A percentile compares a stretch with the other conserved stretches of the same genome.
Evolutionary conservation across 495 filamentous ascomycete species (phyloP).

Genomic region (Penicillium soppii): DNA sequence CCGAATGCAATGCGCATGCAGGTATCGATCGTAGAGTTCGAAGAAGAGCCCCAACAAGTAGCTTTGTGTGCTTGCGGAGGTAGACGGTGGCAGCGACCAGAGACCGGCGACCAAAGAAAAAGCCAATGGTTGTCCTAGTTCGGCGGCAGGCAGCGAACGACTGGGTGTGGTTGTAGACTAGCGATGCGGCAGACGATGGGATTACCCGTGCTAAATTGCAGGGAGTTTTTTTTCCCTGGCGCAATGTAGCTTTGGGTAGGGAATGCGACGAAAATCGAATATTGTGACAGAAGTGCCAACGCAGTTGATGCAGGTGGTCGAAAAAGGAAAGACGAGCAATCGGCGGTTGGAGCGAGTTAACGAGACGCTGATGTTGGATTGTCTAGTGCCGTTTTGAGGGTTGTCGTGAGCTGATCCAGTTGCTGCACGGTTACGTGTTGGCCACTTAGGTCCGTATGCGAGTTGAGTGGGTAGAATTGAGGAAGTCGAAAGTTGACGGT

Average conservation of each 20-base stretch:
- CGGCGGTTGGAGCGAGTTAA: conserved; percentile 34
- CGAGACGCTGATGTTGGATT: conserved; percentile 31
- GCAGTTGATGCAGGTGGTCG: conserved; percentile 44
- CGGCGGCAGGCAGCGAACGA: conserved; percentile 11
- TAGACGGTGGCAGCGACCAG: conserved; percentile 15
- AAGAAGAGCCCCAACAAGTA: conserved; percentile 24
- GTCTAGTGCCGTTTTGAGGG: conserved; percentile 29
- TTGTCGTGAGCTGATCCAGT: conserved; percentile 30
- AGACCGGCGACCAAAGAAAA: conserved; percentile 14
- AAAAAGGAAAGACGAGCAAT: conserved; percentile 43
- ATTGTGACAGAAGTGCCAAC: conserved; percentile 39
- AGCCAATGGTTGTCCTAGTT: conserved; percentile 14
- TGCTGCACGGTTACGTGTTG: conserved; percentile 47
- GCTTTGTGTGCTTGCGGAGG: conserved; percentile 21
- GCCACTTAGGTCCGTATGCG: conserved; percentile 31
- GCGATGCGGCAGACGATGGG: conserved; percentile 25
- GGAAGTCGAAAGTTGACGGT: conserved; percentile 14
- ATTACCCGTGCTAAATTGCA: conserved; percentile 30
- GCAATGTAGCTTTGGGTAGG: conserved; percentile 14
- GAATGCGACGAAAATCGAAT: conserved; percentile 21
- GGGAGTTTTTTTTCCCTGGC: conserved; percentile 24
- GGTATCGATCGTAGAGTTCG: conserved; percentile 13
- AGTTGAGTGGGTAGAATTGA: conserved; percentile 20
- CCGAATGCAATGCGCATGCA: conserved; percentile 18
- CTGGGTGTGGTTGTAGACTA: conserved; percentile 26